phyloP scores from a whole-genome alignment of 2,329 filamentous ascomycete species.

The Cercospora berteroae region DNA sequence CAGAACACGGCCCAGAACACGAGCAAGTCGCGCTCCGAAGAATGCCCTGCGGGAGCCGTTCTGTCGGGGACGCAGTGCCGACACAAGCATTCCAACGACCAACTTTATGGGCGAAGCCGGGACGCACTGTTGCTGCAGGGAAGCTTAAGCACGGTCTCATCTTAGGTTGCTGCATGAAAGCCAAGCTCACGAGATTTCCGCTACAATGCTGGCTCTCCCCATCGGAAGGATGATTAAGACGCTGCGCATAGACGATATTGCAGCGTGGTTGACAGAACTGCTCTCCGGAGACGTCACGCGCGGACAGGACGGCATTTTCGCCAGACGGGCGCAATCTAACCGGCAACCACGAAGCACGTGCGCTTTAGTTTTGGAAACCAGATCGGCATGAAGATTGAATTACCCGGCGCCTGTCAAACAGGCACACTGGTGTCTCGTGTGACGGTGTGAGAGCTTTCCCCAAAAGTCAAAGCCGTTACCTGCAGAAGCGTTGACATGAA shows the following conservation, averaged over 20 bases:
- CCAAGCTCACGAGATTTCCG: not conserved
- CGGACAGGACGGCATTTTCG: not conserved
- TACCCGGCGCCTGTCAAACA: slow-evolving; percentile 5
- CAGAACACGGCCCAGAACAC: slow-evolving; percentile 9
- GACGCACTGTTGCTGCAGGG: slow-evolving; percentile 1
- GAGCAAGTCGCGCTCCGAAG: slow-evolving; percentile 1
- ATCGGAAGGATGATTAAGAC: not conserved
- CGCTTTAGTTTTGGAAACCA: not conserved
- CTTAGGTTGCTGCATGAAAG: not conserved
- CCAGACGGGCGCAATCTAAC: not conserved
- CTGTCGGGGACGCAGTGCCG: slow-evolving; percentile 11
- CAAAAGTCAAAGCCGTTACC: not conserved
- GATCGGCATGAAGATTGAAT: slow-evolving; percentile 2
- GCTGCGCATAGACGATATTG: not conserved
- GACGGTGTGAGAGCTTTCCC: not conserved
- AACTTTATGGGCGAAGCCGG: slow-evolving; percentile 10
- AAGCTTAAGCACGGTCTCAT: slow-evolving; percentile 6
- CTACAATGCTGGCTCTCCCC: not conserved
- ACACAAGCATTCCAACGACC: slow-evolving; percentile 11
- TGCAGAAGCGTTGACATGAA: not conserved
- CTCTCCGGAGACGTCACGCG: not conserved
- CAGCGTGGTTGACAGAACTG: not conserved
- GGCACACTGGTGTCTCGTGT: not conserved
- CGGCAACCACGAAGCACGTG: slow-evolving; percentile 10
- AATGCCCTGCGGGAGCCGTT: slow-evolving; percentile 7